phyloP scores from a whole-genome alignment of 2,329 filamentous ascomycete species.

The Monosporascus ibericus region DNA sequence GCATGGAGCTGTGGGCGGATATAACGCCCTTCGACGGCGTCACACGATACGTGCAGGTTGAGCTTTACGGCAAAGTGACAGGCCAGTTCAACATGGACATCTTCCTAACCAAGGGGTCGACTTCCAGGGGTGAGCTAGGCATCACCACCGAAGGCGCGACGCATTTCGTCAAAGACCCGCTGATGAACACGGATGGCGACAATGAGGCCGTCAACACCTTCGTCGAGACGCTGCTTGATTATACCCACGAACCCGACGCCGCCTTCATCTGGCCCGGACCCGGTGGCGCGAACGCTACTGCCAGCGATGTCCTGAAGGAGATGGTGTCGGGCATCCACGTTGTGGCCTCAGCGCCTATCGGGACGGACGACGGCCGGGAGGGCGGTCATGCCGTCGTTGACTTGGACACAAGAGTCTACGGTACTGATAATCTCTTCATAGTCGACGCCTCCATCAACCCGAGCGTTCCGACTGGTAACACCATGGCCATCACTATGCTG shows the following conservation, averaged over 20 bases:
- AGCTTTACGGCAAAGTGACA: conserved; percentile 6
- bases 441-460: conserved; percentile 8
- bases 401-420: conserved; percentile 7
- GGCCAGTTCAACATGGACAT: conserved; percentile 10
- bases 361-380: conserved; percentile 3
- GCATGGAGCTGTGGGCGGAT: conserved; percentile 44
- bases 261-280: conserved; percentile 38
- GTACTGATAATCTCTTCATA: conserved; percentile 8
- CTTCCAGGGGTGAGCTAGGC: conserved; percentile 4
- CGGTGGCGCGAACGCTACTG: conserved; percentile 28
- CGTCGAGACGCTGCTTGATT: conserved; percentile 1
- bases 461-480: conserved; percentile 8
- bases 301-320: conserved; percentile 35
- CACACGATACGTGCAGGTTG: conserved; percentile 12
- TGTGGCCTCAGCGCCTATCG: conserved; percentile 35
- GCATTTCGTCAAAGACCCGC: neutral
- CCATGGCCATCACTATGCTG: conserved; percentile 6
- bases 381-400: conserved; percentile 12
- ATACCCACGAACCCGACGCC: neutral
- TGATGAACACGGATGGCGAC: conserved; percentile 3
- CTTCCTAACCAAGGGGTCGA: conserved; percentile 13
- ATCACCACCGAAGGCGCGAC: conserved; percentile 1
- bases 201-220: conserved; percentile 1
- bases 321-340: conserved; percentile 13
- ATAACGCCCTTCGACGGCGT: conserved; percentile 14